These are phyloP conservation scores for Coniophora puteana DNA, from an alignment of 1,284 basidiomycete genomes.

Conservation along the genomic window DNA sequence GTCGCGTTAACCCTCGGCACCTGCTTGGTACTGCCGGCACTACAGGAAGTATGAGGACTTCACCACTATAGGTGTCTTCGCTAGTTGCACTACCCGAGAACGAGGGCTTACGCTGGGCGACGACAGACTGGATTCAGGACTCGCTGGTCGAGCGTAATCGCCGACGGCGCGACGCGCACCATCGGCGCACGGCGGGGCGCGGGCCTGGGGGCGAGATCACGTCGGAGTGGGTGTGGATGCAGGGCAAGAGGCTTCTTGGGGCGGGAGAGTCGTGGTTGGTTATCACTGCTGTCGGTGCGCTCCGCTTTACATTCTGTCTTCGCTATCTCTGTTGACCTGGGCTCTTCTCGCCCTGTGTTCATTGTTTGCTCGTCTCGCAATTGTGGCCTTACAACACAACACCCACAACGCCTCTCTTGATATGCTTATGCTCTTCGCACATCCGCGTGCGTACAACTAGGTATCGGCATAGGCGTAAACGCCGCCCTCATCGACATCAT, in stretches of 20 bases:
- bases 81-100: conserved; percentile 11
- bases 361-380: too few species aligned
- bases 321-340: neutral
- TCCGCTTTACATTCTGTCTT: neutral
- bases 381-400: too few species aligned
- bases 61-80: conserved; percentile 63
- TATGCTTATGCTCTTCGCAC: neutral
- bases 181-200: conserved; percentile 44
- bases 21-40: conserved; percentile 17
- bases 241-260: conserved; percentile 55
- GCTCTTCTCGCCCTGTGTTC: too few species aligned
- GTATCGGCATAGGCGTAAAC: conserved; percentile 88
- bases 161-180: conserved; percentile 56
- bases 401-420: neutral
- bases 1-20: too few species aligned
- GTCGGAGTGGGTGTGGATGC: conserved; percentile 60
- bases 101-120: conserved; percentile 8
- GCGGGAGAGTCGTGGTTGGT: conserved; percentile 77
- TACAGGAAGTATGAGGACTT: conserved; percentile 81
- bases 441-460: conserved; percentile 36
- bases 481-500: conserved; percentile 94
- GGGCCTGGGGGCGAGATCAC: conserved; percentile 50
- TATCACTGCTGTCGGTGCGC: conserved; percentile 81
- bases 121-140: conserved; percentile 90
- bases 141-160: conserved; percentile 83